Percentiles rank a stretch among this genome's conserved stretches.
These are phyloP conservation scores for Globisporangium paroecandrum DNA, from an alignment of 352 stramenopile genomes.

Conservation along the genomic window DNA sequence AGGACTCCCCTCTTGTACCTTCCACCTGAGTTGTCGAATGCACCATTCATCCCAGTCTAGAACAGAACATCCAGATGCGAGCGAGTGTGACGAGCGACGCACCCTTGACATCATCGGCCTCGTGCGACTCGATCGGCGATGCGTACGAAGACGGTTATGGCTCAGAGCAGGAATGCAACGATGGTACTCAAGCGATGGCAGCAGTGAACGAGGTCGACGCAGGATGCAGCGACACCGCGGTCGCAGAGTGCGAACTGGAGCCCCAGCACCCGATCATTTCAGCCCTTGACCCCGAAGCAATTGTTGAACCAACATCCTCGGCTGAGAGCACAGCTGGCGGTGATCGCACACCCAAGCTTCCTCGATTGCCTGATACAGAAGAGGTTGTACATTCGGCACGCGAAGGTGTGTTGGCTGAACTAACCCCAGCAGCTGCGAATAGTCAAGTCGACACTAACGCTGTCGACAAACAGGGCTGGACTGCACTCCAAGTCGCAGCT, in stretches of 20 bases:
- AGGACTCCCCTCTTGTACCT: too few relatives aligned
- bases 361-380: neutral
- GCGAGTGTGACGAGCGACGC: neutral
- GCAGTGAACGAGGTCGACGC: neutral
- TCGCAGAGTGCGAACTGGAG: neutral
- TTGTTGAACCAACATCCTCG: neutral
- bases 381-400: neutral
- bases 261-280: neutral
- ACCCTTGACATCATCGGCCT: neutral
- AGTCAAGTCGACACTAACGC: neutral
- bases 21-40: neutral
- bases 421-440: neutral
- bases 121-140: neutral
- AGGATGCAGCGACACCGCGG: neutral
- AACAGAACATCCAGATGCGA: neutral
- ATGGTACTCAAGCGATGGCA: neutral
- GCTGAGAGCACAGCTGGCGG: neutral
- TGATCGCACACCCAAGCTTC: neutral
- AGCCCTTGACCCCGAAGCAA: too few relatives aligned
- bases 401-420: neutral
- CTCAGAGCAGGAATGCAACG: neutral
- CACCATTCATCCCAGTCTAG: neutral
- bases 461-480: neutral
- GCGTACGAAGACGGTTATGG: neutral
- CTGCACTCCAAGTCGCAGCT: neutral